phyloP scores from a whole-genome alignment of 805 yeast species.

The Lachancea thermotolerans region DNA sequence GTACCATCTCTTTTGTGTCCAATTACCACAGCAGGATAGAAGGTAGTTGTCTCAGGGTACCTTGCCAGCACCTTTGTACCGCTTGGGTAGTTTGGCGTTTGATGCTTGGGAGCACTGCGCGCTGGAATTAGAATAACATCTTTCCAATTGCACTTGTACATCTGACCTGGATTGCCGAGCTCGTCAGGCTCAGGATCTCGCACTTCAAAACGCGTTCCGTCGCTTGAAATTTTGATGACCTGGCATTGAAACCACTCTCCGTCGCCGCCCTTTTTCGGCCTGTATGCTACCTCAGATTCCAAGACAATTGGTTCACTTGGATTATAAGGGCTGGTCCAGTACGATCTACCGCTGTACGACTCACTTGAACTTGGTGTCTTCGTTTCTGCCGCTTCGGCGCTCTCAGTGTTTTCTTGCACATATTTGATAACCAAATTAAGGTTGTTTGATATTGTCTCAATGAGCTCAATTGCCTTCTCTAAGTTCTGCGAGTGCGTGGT shows the following conservation, averaged over 20 bases:
- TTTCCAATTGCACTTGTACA: conserved; percentile 74
- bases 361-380: conserved; percentile 7
- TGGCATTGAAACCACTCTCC: conserved; percentile 97
- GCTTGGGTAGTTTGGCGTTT: conserved; percentile 46
- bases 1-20: conserved; percentile 67
- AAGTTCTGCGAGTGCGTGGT: conserved; percentile 51
- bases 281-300: conserved; percentile 86
- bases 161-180: conserved; percentile 76
- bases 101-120: conserved; percentile 32
- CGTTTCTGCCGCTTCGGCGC: conserved; percentile 1
- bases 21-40: conserved; percentile 88
- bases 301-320: conserved; percentile 50
- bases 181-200: conserved; percentile 98
- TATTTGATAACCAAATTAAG: conserved; percentile 38
- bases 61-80: conserved; percentile 84
- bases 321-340: conserved; percentile 48
- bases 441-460: conserved; percentile 40
- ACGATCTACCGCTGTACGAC: conserved; percentile 37
- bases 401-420: conserved; percentile 3
- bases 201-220: conserved; percentile 77
- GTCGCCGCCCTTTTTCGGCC: conserved; percentile 59
- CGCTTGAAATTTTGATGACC: conserved; percentile 68
- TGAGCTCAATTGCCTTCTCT: conserved; percentile 41
- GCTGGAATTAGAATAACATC: conserved; percentile 74
- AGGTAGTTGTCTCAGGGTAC: conserved; percentile 96